Percentiles rank a stretch among this genome's conserved stretches.
These are phyloP conservation scores for Termitomyces sp. DNA, from an alignment of 768 basidiomycete genomes.

Conservation along the genomic window DNA sequence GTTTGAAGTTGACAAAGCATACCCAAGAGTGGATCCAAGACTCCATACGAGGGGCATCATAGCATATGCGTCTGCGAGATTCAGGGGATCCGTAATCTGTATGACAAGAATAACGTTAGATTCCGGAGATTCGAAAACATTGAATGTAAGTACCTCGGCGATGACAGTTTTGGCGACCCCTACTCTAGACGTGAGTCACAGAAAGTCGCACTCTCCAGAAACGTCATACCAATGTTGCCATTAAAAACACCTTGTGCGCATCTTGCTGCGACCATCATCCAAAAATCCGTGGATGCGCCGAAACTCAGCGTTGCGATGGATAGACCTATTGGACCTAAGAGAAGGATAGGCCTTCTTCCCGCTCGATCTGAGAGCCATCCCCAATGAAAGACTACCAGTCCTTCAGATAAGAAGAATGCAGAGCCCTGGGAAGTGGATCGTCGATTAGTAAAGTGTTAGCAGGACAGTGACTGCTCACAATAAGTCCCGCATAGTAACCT, in stretches of 20 bases:
- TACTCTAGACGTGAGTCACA: slow-evolving; percentile 8
- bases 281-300: slow-evolving; percentile 27
- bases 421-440: slow-evolving; percentile 25
- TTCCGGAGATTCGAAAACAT: not conserved
- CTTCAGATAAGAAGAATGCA: slow-evolving; percentile 31
- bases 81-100: slow-evolving; percentile 29
- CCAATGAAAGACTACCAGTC: slow-evolving; percentile 26
- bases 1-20: not conserved
- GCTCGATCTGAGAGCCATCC: slow-evolving; percentile 31
- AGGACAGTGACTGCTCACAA: slow-evolving; percentile 24
- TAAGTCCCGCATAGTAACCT: slow-evolving; percentile 46
- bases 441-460: too few species aligned
- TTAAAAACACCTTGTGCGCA: slow-evolving; percentile 13
- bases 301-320: slow-evolving; percentile 28
- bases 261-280: slow-evolving; percentile 12
- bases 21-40: slow-evolving; percentile 21
- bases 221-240: slow-evolving; percentile 27
- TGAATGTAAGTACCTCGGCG: slow-evolving; percentile 36
- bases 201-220: slow-evolving; percentile 11
- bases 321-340: slow-evolving; percentile 30
- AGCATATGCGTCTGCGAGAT: slow-evolving; percentile 27
- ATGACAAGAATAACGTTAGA: not conserved
- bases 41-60: slow-evolving; percentile 26
- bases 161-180: slow-evolving; percentile 43
- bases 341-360: slow-evolving; percentile 29